These are phyloP conservation scores for Tuber calosporum DNA, from an alignment of 495 filamentous ascomycete genomes.

Conservation along the genomic window DNA sequence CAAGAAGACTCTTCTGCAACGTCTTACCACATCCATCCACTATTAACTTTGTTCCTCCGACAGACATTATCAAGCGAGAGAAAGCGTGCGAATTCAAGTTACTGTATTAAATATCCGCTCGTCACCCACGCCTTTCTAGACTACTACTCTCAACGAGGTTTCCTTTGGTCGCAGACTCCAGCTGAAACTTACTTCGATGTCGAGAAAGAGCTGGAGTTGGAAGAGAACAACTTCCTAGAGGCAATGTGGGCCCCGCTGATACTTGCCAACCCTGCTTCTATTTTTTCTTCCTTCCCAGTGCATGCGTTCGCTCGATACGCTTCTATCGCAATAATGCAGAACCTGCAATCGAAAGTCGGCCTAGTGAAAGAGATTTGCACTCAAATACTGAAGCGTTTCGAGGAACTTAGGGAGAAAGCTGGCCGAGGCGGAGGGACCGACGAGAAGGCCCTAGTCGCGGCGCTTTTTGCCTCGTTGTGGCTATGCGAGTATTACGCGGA, in stretches of 20 bases:
- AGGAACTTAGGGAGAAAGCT: constrained; percentile 7
- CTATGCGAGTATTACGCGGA: constrained; percentile 28
- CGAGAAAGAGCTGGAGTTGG: constrained; percentile 24
- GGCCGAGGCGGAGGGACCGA: neutral
- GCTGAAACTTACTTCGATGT: constrained; percentile 12
- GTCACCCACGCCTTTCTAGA: constrained; percentile 19
- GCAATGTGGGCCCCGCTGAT: constrained; percentile 21
- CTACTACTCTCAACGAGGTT: constrained; percentile 20
- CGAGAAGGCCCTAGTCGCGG: constrained; percentile 8
- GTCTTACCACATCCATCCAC: constrained; percentile 25
- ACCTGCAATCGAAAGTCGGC: constrained; percentile 3
- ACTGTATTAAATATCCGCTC: constrained; percentile 6
- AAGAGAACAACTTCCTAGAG: constrained; percentile 31
- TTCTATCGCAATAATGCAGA: constrained; percentile 12
- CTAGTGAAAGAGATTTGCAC: neutral
- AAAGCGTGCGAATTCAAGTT: neutral
- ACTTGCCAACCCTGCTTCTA: constrained; percentile 4
- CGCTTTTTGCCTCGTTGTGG: constrained; percentile 26
- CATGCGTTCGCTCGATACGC: constrained; percentile 21
- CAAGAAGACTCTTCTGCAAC: constrained; percentile 9
- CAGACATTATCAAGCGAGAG: constrained; percentile 9
- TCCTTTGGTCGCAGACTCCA: constrained; percentile 14
- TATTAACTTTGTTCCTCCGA: constrained; percentile 23
- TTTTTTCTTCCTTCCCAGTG: constrained; percentile 21
- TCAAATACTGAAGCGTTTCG: constrained; percentile 16